phyloP scores from a whole-genome alignment of 2,329 filamentous ascomycete genomes.

The Thermoascus crustaceus region DNA sequence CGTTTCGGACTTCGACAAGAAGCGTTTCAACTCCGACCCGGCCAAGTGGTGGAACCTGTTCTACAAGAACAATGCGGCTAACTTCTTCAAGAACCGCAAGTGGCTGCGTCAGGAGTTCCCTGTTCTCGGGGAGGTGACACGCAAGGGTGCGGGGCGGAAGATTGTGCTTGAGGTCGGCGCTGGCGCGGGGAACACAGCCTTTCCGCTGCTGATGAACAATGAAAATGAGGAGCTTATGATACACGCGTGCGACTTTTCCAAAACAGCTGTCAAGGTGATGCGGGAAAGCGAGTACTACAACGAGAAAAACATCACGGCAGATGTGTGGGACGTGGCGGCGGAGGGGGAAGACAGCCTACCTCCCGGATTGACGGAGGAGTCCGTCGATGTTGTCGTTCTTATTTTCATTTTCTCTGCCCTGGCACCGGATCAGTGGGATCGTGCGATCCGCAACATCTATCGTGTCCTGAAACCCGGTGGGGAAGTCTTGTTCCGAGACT shows the following conservation, averaged over 20 bases:
- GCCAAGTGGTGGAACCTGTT: slow-evolving; percentile 98
- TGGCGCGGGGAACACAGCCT: slow-evolving; percentile 92
- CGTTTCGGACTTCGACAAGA: slow-evolving; percentile 87
- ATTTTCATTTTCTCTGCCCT: slow-evolving; percentile 97
- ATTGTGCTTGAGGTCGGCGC: slow-evolving; percentile 85
- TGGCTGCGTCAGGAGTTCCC: slow-evolving; percentile 97
- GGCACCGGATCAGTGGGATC: slow-evolving; percentile 73
- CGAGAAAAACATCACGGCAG: slow-evolving; percentile 64
- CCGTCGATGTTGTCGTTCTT: slow-evolving; percentile 84
- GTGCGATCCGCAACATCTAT: slow-evolving; percentile 73
- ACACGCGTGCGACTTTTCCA: slow-evolving; percentile 94
- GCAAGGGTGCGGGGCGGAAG: slow-evolving; percentile 58
- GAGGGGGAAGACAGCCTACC: slow-evolving; percentile 53
- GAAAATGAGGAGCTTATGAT: slow-evolving; percentile 73
- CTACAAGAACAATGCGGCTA: slow-evolving; percentile 93
- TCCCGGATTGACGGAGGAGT: slow-evolving; percentile 65
- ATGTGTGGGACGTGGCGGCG: slow-evolving; percentile 86
- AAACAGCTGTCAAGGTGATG: slow-evolving; percentile 90
- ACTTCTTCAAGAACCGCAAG: slow-evolving; percentile 98
- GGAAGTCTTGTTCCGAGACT: slow-evolving; percentile 91
- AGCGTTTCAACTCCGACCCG: slow-evolving; percentile 78
- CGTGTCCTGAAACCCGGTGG: slow-evolving; percentile 82
- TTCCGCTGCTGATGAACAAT: slow-evolving; percentile 79
- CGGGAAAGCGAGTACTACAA: slow-evolving; percentile 70
- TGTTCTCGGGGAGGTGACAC: slow-evolving; percentile 67